Percentiles rank a stretch among this genome's conserved stretches.
These are phyloP conservation scores for Posidonia oceanica DNA, from an alignment of 116 monocot species.

Conservation along the genomic window DNA sequence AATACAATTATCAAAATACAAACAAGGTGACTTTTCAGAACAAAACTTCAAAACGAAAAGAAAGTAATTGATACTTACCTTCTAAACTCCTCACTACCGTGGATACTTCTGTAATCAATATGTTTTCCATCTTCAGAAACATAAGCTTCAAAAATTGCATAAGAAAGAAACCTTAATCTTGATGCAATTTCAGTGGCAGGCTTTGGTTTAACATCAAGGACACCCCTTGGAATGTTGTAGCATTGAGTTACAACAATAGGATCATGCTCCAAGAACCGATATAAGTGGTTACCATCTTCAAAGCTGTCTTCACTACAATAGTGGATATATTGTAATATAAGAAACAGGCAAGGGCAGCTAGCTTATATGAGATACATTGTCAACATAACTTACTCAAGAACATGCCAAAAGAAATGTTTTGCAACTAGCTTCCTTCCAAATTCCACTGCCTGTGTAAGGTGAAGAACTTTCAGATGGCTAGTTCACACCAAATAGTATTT, in stretches of 20 bases:
- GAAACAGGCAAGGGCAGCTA: neutral
- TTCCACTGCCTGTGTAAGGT: slow-evolving; percentile 50
- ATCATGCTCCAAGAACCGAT: slow-evolving; percentile 90
- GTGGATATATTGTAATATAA: slow-evolving; percentile 1
- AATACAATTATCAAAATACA: neutral
- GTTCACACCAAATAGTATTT: too few species aligned
- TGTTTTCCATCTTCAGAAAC: slow-evolving; percentile 88
- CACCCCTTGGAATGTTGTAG: slow-evolving; percentile 70
- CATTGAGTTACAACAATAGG: slow-evolving; percentile 50
- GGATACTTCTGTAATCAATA: slow-evolving; percentile 70
- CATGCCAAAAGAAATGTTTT: slow-evolving; percentile 67
- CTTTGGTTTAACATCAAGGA: slow-evolving; percentile 63
- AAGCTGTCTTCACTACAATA: slow-evolving; percentile 68
- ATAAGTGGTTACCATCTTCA: slow-evolving; percentile 89
- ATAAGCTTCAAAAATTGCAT: slow-evolving; percentile 85
- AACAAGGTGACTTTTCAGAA: neutral
- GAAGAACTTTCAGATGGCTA: neutral
- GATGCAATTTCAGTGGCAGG: slow-evolving; percentile 63
- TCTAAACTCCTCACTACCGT: slow-evolving; percentile 64
- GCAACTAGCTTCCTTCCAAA: slow-evolving; percentile 73
- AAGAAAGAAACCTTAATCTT: slow-evolving; percentile 58
- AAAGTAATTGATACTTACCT: slow-evolving; percentile 26
- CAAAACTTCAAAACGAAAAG: neutral
- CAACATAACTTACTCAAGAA: slow-evolving; percentile 51
- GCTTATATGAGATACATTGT: neutral